A percentile compares a stretch with the other conserved stretches of the same genome.
phyloP scores from a whole-genome alignment of 192 early-diverging fungal genomes.

The Podila epicladia region DNA sequence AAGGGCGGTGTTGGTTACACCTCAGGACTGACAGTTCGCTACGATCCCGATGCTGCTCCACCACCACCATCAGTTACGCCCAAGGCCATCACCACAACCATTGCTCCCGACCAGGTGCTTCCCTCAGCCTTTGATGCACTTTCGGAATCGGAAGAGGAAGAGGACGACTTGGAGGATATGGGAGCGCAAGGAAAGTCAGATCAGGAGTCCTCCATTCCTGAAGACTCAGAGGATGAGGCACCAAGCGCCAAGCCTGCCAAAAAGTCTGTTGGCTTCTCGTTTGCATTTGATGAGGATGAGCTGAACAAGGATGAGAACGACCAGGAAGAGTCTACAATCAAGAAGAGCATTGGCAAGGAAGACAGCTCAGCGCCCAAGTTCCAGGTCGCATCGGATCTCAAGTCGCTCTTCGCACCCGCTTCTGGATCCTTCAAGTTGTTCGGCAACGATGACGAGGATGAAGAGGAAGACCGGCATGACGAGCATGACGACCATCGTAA shows the following conservation, averaged over 20 bases:
- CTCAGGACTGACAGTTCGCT: slow-evolving; percentile 49
- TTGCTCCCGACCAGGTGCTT: not conserved
- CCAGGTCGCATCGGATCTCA: slow-evolving; percentile 38
- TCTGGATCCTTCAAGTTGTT: slow-evolving; percentile 58
- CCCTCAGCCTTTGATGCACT: slow-evolving; percentile 21
- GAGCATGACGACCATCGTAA: slow-evolving; percentile 12
- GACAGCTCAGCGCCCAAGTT: slow-evolving; percentile 9
- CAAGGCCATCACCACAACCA: not conserved
- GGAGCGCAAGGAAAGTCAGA: not conserved
- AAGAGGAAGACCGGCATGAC: slow-evolving; percentile 26
- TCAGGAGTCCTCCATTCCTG: not conserved
- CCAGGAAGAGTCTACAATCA: not conserved
- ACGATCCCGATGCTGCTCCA: slow-evolving; percentile 60
- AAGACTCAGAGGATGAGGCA: not conserved
- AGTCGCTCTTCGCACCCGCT: slow-evolving; percentile 39
- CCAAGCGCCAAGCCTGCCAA: slow-evolving; percentile 9
- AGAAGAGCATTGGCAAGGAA: slow-evolving; percentile 15
- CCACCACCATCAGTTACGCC: slow-evolving; percentile 22
- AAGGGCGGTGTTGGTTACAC: slow-evolving; percentile 45
- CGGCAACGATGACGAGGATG: slow-evolving; percentile 50
- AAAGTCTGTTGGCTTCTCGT: slow-evolving; percentile 45
- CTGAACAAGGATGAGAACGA: slow-evolving; percentile 20
- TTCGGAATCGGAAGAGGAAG: slow-evolving; percentile 2
- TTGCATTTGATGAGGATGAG: slow-evolving; percentile 24
- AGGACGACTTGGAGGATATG: not conserved